Evolutionary conservation across 208 protist genomes (phyloP).

Genomic region (Leishmania guyanensis): DNA sequence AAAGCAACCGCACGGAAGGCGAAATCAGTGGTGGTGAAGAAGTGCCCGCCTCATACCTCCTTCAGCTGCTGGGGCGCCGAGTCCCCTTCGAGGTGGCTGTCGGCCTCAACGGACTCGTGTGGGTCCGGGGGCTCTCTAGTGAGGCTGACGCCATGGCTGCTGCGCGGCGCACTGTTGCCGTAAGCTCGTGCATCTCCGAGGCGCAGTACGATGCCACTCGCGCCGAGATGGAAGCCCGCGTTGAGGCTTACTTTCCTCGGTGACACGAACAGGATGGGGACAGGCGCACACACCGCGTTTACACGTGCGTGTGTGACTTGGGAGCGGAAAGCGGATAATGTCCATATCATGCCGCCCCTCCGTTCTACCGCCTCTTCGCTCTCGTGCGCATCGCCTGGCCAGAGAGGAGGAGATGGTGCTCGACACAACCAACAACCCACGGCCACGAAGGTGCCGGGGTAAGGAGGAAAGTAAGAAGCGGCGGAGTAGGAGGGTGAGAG

Average conservation of each 20-base stretch:
- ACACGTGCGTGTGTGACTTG: background rate
- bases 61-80: conserved; percentile 54
- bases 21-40: conserved; percentile 9
- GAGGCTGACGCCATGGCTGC: conserved; percentile 45
- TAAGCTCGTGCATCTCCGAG: conserved; percentile 75
- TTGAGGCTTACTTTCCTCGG: conserved; percentile 65
- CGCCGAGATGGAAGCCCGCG: conserved; percentile 74
- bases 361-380: background rate
- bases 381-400: background rate
- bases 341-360: background rate
- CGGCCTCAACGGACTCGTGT: conserved; percentile 83
- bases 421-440: background rate
- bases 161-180: conserved; percentile 68
- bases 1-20: conserved; percentile 26
- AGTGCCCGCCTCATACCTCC: conserved; percentile 59
- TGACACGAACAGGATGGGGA: background rate
- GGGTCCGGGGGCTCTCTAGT: conserved; percentile 68
- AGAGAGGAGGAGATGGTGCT: background rate
- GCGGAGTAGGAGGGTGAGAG: background rate
- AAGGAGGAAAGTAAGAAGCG: background rate
- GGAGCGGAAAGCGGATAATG: background rate
- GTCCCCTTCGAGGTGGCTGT: conserved; percentile 80
- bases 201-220: conserved; percentile 65
- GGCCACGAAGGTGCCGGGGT: background rate
- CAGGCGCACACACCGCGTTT: background rate